phyloP scores from a whole-genome alignment of 2,329 filamentous ascomycete species.

The Cladobotryum mycophilum region DNA sequence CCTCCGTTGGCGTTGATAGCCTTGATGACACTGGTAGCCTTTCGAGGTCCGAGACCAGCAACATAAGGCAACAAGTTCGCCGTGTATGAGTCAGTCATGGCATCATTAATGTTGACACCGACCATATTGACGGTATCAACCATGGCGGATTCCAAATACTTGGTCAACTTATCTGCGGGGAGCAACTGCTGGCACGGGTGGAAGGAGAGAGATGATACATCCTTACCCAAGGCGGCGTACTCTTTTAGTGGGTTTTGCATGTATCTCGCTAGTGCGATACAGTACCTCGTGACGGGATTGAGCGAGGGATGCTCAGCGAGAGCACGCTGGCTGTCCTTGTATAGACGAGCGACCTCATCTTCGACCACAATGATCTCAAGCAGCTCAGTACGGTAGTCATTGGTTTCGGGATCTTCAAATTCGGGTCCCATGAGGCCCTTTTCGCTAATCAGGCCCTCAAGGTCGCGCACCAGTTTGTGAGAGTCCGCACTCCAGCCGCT shows the following conservation, averaged over 20 bases:
- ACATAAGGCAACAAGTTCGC: slow-evolving; percentile 87
- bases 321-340: slow-evolving; percentile 82
- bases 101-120: slow-evolving; percentile 92
- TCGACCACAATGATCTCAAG: slow-evolving; percentile 90
- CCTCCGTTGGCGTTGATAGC: slow-evolving; percentile 90
- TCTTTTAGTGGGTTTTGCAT: slow-evolving; percentile 95
- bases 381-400: slow-evolving; percentile 68
- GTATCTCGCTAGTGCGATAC: slow-evolving; percentile 81
- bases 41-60: slow-evolving; percentile 84
- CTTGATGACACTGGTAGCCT: slow-evolving; percentile 67
- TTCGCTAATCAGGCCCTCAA: slow-evolving; percentile 72
- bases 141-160: slow-evolving; percentile 89
- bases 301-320: slow-evolving; percentile 74
- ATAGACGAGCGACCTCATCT: slow-evolving; percentile 93
- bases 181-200: slow-evolving; percentile 86
- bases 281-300: slow-evolving; percentile 76
- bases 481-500: slow-evolving; percentile 86
- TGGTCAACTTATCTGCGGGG: slow-evolving; percentile 77
- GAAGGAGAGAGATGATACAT: slow-evolving; percentile 80
- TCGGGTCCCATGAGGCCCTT: slow-evolving; percentile 71
- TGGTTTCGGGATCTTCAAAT: slow-evolving; percentile 74
- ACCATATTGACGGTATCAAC: slow-evolving; percentile 98
- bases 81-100: slow-evolving; percentile 71
- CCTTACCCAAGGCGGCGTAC: slow-evolving; percentile 85
- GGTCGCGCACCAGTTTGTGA: slow-evolving; percentile 71